phyloP scores from a whole-genome alignment of 2,329 filamentous ascomycete genomes.

The Uncinocarpus reesii region DNA sequence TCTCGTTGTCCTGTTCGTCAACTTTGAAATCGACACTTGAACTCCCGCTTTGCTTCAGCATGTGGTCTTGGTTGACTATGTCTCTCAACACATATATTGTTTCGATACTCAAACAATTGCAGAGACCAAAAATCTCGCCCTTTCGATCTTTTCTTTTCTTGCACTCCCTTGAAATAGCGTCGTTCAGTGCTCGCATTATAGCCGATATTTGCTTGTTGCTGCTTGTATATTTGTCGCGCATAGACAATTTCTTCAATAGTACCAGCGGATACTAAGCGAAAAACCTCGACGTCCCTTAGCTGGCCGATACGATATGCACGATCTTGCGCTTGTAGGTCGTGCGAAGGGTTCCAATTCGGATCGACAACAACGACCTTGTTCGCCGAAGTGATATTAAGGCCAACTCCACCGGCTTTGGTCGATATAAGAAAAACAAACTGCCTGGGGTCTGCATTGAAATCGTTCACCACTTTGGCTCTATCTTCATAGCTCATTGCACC shows the following conservation, averaged over 20 bases:
- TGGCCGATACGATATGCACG: conserved; percentile 94
- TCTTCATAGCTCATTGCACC: conserved; percentile 76
- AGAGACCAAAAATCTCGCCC: conserved; percentile 85
- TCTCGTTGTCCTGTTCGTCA: conserved; percentile 48
- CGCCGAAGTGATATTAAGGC: conserved; percentile 90
- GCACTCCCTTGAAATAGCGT: conserved; percentile 89
- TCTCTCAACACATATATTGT: conserved; percentile 75
- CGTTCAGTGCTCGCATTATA: conserved; percentile 88
- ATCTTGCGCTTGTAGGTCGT: conserved; percentile 92
- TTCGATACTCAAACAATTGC: conserved; percentile 79
- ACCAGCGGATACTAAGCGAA: conserved; percentile 77
- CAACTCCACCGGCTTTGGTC: conserved; percentile 84
- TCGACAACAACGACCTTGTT: conserved; percentile 98
- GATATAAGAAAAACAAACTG: conserved; percentile 96
- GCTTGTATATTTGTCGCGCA: conserved; percentile 94
- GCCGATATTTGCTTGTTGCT: conserved; percentile 95
- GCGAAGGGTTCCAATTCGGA: conserved; percentile 93
- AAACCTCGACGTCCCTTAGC: conserved; percentile 85
- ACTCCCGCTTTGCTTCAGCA: conserved; percentile 78
- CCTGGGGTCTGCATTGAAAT: conserved; percentile 76
- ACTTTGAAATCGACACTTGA: conserved; percentile 67
- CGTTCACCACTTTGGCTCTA: conserved; percentile 69
- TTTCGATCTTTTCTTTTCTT: conserved; percentile 71
- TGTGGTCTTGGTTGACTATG: conserved; percentile 98
- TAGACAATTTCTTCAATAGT: conserved; percentile 98